Percentiles rank a stretch among this genome's conserved stretches.
These are phyloP conservation scores for Cyamopsis tetragonoloba DNA, from an alignment of 306 rosid genomes.

Conservation along the genomic window DNA sequence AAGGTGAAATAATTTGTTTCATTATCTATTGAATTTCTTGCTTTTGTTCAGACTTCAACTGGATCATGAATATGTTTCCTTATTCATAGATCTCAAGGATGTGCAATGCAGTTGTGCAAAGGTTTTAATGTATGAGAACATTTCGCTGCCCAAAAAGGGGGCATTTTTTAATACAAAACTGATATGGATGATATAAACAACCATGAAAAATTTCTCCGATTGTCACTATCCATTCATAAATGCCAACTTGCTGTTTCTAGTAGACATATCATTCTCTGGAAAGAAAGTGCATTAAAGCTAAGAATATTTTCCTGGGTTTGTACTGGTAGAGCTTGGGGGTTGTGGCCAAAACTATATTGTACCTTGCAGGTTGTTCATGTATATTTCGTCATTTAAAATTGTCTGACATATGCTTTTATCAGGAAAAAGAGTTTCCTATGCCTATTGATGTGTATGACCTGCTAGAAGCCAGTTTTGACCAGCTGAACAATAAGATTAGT, in stretches of 20 bases:
- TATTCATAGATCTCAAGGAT: background rate
- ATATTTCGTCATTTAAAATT: background rate
- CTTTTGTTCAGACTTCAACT: slow-evolving; percentile 10
- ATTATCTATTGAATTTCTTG: slow-evolving; percentile 10
- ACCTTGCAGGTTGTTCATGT: background rate
- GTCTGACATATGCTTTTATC: slow-evolving; percentile 25
- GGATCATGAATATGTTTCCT: background rate
- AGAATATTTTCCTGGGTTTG: background rate
- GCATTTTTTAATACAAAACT: background rate
- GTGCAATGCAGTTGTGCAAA: background rate
- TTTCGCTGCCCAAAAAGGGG: background rate
- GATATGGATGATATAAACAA: background rate
- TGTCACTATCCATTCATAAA: background rate
- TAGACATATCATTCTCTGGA: background rate
- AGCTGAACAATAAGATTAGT: slow-evolving; percentile 27
- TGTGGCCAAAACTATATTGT: background rate
- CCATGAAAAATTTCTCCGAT: background rate
- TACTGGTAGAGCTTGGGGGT: background rate
- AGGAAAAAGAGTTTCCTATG: slow-evolving; percentile 59
- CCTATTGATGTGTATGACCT: slow-evolving; percentile 52
- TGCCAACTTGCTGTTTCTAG: background rate
- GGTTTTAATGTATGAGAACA: background rate
- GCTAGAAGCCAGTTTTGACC: slow-evolving; percentile 44
- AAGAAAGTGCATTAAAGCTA: background rate
- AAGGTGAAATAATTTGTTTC: slow-evolving; percentile 48